A percentile compares a stretch with the other conserved stretches of the same genome.
Evolutionary conservation across 345 rosid genomes (phyloP).

Genomic region (Xanthoceras sorbifolium): DNA sequence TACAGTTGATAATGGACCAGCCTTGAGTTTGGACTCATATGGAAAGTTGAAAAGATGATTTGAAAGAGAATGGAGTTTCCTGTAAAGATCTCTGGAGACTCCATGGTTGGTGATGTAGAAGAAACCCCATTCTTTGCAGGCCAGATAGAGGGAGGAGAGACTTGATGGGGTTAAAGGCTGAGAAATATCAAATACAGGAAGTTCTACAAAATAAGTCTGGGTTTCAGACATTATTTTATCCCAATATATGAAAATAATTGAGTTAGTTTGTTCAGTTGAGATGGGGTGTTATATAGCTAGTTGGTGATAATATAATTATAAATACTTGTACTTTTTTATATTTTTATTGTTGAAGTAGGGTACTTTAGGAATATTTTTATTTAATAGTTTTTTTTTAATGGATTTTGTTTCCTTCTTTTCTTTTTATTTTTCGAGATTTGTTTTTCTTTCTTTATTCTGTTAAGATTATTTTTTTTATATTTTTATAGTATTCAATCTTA

Average conservation of each 20-base stretch:
- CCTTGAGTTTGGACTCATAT: constrained; percentile 14
- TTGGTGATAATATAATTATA: background rate
- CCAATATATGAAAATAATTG: background rate
- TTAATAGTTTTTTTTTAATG: background rate
- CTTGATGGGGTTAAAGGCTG: constrained; percentile 20
- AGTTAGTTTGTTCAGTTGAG: constrained; percentile 21
- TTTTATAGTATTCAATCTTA: too few relatives aligned
- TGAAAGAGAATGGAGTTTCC: constrained; percentile 17
- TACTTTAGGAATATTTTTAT: background rate
- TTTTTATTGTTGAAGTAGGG: background rate
- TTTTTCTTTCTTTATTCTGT: too few relatives aligned
- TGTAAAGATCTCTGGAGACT: constrained; percentile 20
- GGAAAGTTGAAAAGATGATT: constrained; percentile 20
- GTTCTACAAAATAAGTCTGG: constrained; percentile 4
- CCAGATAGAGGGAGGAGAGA: constrained; percentile 18
- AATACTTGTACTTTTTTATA: too few relatives aligned
- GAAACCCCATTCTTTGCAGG: constrained; percentile 33
- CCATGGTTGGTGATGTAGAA: constrained; percentile 30
- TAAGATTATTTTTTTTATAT: too few relatives aligned
- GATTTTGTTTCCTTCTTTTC: background rate
- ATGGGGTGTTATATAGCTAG: constrained; percentile 10
- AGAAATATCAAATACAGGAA: constrained; percentile 23
- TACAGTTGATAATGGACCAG: constrained; percentile 14
- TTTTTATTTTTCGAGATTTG: background rate
- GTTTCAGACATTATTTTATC: constrained; percentile 18